These are phyloP conservation scores for Calonectria leucothoes DNA, from an alignment of 2,329 filamentous ascomycete species.

Conservation along the genomic window DNA sequence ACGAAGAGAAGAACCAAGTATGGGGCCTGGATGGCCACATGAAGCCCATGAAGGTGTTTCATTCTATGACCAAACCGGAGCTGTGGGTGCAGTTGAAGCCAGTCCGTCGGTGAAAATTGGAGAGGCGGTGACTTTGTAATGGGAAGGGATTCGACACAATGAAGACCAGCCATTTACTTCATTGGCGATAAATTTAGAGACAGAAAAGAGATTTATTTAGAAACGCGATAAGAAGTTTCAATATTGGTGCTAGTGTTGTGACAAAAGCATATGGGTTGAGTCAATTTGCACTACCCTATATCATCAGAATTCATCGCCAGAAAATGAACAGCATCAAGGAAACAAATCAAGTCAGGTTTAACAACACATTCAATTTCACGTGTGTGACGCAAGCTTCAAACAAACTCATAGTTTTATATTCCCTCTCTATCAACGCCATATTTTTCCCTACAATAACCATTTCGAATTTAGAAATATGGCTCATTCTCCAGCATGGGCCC, in stretches of 20 bases:
- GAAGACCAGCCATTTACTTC: too few species aligned
- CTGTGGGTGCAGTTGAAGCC: neutral
- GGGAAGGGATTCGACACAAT: too few species aligned
- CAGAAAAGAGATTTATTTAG: too few species aligned
- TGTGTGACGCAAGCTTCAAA: neutral
- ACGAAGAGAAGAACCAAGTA: neutral
- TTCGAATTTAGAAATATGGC: neutral
- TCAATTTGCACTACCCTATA: too few species aligned
- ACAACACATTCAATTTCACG: neutral
- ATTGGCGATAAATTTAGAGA: too few species aligned
- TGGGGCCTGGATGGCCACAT: neutral
- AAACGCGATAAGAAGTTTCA: too few species aligned
- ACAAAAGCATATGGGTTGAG: too few species aligned
- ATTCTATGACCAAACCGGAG: neutral
- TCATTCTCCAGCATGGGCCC: neutral
- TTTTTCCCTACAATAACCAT: neutral
- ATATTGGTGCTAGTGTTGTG: too few species aligned
- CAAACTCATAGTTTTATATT: neutral
- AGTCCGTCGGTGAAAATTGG: neutral
- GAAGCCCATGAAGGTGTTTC: neutral
- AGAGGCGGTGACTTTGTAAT: neutral
- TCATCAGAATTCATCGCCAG: too few species aligned
- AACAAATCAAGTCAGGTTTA: neutral
- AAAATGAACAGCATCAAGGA: too few species aligned
- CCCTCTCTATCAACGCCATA: neutral